Evolutionary conservation across 2,329 filamentous ascomycete genomes (phyloP), one percentile per base, ranked within the genome.

Genomic region (Fusarium buharicum): DNA sequence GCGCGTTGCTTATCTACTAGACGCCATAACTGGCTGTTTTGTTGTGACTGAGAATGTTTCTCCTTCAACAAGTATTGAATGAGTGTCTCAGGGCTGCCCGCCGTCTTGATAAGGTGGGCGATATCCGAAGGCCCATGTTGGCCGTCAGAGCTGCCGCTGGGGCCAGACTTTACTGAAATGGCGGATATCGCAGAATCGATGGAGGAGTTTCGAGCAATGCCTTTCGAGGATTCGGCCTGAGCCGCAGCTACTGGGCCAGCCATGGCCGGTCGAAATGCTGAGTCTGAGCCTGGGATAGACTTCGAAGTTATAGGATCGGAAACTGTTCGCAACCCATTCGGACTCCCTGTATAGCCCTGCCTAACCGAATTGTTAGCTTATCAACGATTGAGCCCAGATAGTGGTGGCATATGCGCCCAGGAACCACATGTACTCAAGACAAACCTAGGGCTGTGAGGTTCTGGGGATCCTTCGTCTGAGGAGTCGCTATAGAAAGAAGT

Each of bases 1-100:
- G 92, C 88, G 61, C 94, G 85, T 76, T 99, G 95, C 79, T 99
- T 98, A 75, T 98, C 94, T 45, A 99, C 93, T 41, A 99, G 79
- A 46, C 93, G 89, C 95, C 95, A 99, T 70, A 99, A 79, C 74
- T 99, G 94, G 16, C 89, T 83, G 73, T 98, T 98, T 73, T 98
- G 95, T 67, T 92, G 90, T 6, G 91, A 86, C 50, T 93, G 90
- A 44, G 92, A 90, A 62, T 94, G 88, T 75, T 97, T 98, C 73
- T 99, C 95, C 73, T 91, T 96, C 63, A 97, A 79, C 45, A 99
- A 80, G 70, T 95, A 92, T 67, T 92, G 86, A 58, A 99, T 92
- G 6, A 96, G 90, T 6, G 91, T 91, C 74, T 99, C 94, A 14
- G 93, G 84, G 48, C 92, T 96, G 46, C 94, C 95, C 22, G 93